Evolutionary conservation across 169 alveolate genomes (phyloP).

Genomic region (Eimeria necatrix): DNA sequence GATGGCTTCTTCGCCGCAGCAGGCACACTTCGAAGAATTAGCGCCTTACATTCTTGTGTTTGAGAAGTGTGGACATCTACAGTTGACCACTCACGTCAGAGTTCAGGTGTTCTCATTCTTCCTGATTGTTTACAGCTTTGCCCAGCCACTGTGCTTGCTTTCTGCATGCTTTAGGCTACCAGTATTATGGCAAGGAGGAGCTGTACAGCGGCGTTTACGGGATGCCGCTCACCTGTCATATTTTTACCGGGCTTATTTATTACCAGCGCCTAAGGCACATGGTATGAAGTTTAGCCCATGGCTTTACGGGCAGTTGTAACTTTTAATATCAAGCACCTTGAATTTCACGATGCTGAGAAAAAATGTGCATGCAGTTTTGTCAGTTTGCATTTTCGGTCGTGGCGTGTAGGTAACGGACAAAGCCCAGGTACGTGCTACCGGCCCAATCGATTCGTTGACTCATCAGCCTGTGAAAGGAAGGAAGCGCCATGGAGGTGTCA

Average conservation of each 20-base stretch:
- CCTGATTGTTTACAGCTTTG: too few relatives aligned
- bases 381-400: not conserved
- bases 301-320: too few relatives aligned
- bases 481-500: slow-evolving; percentile 99
- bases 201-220: slow-evolving; percentile 99
- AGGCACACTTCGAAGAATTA: not conserved
- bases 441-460: slow-evolving; percentile 99
- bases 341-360: not conserved
- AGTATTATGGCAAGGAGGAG: slow-evolving; percentile 99
- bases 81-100: too few relatives aligned
- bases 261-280: slow-evolving; percentile 99
- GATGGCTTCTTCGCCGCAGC: not conserved
- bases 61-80: not conserved
- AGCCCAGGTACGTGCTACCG: slow-evolving; percentile 98
- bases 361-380: too few relatives aligned
- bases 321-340: not conserved
- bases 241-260: slow-evolving; percentile 98
- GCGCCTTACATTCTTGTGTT: not conserved
- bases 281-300: slow-evolving; percentile 92
- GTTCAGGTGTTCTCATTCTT: too few relatives aligned
- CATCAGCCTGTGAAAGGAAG: slow-evolving; percentile 99
- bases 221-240: slow-evolving; percentile 97
- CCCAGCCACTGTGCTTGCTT: not conserved
- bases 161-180: slow-evolving; percentile 92
- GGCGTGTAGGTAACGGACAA: slow-evolving; percentile 90